Conservation (phyloP, 139 green algal species). For the Chlorella sp. region DNA sequence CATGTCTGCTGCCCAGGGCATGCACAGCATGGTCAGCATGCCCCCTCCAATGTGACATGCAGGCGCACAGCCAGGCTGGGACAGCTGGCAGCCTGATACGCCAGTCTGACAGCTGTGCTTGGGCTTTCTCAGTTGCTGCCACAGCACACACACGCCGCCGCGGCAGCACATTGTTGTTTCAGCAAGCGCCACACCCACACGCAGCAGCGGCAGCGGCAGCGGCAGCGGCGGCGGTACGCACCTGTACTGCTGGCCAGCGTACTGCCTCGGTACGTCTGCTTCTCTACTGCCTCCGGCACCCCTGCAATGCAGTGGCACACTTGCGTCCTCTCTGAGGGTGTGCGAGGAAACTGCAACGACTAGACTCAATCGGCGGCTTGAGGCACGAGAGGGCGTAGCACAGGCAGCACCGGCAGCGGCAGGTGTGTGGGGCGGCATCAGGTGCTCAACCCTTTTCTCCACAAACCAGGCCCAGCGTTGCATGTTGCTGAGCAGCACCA, state of each 20-base stretch:
- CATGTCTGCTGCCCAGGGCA: no score
- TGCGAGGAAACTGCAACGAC: no score
- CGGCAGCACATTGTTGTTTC: background rate
- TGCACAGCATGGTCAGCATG: no score
- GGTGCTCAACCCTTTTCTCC: no score
- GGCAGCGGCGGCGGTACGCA: background rate
- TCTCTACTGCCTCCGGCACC: conserved; percentile 46
- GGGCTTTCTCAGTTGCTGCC: background rate
- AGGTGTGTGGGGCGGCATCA: background rate
- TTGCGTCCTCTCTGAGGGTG: no score
- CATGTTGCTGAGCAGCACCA: no score
- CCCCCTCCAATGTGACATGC: background rate
- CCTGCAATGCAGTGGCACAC: background rate
- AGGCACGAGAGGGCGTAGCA: no score
- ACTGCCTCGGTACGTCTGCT: conserved; percentile 63
- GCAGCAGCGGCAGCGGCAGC: background rate
- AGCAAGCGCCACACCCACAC: background rate
- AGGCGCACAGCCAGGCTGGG: background rate
- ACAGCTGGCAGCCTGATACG: background rate
- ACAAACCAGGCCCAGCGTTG: no score
- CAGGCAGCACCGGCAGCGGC: background rate
- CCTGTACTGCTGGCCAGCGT: conserved; percentile 52
- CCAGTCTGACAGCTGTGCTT: no score
- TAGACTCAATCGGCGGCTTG: no score
- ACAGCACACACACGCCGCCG: background rate